A percentile compares a stretch with the other conserved stretches of the same genome.
phyloP scores from a whole-genome alignment of 1,284 basidiomycete species.

The Pseudozyma flocculosa region DNA sequence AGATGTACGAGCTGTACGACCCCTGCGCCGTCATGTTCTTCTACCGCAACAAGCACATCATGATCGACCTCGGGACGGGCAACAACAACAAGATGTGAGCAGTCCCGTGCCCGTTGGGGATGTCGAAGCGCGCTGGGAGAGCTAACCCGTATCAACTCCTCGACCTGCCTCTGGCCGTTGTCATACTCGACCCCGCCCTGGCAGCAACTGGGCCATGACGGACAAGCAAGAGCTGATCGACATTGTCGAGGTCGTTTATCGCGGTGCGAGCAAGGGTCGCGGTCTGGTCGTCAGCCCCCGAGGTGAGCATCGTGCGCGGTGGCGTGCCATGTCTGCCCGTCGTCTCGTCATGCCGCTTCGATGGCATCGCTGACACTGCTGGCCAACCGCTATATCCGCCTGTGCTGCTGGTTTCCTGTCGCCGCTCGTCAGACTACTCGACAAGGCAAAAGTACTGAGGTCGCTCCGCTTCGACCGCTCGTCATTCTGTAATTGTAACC shows the following conservation, averaged over 20 bases:
- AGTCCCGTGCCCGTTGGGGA: neutral
- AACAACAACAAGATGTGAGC: slow-evolving; percentile 93
- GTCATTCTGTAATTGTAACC: too few relatives aligned
- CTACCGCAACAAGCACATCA: slow-evolving; percentile 90
- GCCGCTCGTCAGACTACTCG: slow-evolving; percentile 35
- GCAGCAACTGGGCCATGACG: slow-evolving; percentile 55
- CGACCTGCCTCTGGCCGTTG: too few relatives aligned
- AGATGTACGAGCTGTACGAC: slow-evolving; percentile 63
- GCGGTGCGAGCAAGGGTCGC: slow-evolving; percentile 93
- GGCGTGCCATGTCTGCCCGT: too few relatives aligned
- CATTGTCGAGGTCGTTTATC: slow-evolving; percentile 96
- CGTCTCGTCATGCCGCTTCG: neutral
- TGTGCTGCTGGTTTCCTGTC: too few relatives aligned
- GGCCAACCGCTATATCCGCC: too few relatives aligned
- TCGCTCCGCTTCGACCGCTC: too few relatives aligned
- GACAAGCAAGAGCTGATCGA: slow-evolving; percentile 71
- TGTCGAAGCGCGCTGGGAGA: neutral
- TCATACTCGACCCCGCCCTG: neutral
- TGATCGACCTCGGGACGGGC: slow-evolving; percentile 98
- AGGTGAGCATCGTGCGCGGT: slow-evolving; percentile 65
- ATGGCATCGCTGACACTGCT: neutral
- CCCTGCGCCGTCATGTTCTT: slow-evolving; percentile 50
- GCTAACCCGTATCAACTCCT: neutral
- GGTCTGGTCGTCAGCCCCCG: slow-evolving; percentile 97
- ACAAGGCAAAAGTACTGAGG: slow-evolving; percentile 44